phyloP scores from a whole-genome alignment of 257 asterid species.

The Forsythia suspensa region DNA sequence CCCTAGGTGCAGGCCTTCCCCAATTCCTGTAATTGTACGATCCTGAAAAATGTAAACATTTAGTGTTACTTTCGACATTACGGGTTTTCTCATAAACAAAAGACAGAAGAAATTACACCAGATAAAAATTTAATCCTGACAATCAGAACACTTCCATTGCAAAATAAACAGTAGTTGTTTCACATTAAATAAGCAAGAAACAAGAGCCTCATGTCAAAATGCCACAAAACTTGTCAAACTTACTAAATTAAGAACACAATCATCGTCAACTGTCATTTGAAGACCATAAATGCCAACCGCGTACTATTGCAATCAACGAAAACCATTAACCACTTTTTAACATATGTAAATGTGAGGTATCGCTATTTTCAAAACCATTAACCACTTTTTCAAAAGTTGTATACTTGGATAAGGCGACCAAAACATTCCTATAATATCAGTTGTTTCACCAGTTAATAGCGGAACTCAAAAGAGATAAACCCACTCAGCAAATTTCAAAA shows the following conservation, averaged over 20 bases:
- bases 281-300: not conserved
- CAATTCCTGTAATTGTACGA: slow-evolving; percentile 44
- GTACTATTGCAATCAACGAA: not conserved
- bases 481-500: not conserved
- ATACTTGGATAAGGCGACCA: not conserved
- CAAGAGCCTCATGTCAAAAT: not conserved
- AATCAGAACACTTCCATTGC: not conserved
- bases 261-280: not conserved
- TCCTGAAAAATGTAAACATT: slow-evolving; percentile 39
- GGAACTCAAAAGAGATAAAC: not conserved
- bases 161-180: slow-evolving; percentile 1
- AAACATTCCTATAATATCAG: slow-evolving; percentile 4
- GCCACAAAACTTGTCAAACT: not conserved
- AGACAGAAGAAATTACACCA: not conserved
- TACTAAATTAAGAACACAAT: not conserved
- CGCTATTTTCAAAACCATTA: not conserved
- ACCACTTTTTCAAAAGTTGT: not conserved
- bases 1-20: slow-evolving; percentile 28
- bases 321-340: not conserved
- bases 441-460: not conserved
- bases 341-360: not conserved
- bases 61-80: slow-evolving; percentile 10
- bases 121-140: not conserved
- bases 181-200: not conserved
- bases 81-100: not conserved